phyloP scores from a whole-genome alignment of 805 yeast species.

The Ogataea neopini region DNA sequence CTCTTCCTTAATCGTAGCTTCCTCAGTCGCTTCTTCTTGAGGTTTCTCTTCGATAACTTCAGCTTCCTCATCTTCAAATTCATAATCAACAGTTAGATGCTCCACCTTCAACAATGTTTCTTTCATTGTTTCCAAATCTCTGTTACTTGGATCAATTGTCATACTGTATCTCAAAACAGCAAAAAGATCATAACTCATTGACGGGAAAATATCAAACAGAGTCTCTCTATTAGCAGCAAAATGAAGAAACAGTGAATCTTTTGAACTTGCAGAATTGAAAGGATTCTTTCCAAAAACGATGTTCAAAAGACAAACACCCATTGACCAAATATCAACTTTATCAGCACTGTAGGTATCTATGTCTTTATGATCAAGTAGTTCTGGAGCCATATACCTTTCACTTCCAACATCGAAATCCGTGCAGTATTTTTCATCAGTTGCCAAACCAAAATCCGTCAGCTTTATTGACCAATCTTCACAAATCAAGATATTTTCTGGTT shows the following conservation, averaged over 20 bases:
- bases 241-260: conserved; percentile 78
- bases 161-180: conserved; percentile 76
- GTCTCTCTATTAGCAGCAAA: conserved; percentile 88
- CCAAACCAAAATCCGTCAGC: conserved; percentile 61
- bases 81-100: conserved; percentile 84
- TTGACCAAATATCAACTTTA: conserved; percentile 86
- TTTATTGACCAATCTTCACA: conserved; percentile 57
- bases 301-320: conserved; percentile 81
- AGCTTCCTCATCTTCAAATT: conserved; percentile 39
- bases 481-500: conserved; percentile 58
- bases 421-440: conserved; percentile 53
- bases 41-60: conserved; percentile 22
- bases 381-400: conserved; percentile 95
- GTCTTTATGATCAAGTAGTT: conserved; percentile 61
- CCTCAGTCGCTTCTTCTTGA: conserved; percentile 21
- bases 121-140: conserved; percentile 64
- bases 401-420: conserved; percentile 84
- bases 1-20: conserved; percentile 18
- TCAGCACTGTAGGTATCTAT: conserved; percentile 71
- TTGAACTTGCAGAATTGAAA: conserved; percentile 72
- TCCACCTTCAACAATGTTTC: conserved; percentile 59
- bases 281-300: conserved; percentile 89
- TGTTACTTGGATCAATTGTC: conserved; percentile 83
- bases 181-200: conserved; percentile 84
- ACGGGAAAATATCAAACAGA: conserved; percentile 85